Evolutionary conservation across 2,329 filamentous ascomycete genomes (phyloP).

Genomic region (Coniochaeta sp.): DNA sequence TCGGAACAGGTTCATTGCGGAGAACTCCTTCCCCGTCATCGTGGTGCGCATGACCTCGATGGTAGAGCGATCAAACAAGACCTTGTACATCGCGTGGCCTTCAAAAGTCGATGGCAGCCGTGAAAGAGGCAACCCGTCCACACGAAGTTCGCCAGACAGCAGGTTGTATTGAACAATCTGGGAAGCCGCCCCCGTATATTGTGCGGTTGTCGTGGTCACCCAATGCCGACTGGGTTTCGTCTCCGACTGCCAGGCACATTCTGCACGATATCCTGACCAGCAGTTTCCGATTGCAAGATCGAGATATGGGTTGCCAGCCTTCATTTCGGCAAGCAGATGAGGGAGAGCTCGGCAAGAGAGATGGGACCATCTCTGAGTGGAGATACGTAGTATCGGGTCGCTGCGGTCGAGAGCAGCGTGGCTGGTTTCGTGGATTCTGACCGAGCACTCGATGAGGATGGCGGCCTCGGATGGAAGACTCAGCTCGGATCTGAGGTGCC

Average conservation of each 20-base stretch:
- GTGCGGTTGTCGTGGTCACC: slow-evolving; percentile 12
- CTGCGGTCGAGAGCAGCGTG: neutral
- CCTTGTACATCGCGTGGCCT: slow-evolving; percentile 27
- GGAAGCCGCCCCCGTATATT: neutral
- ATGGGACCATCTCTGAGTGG: slow-evolving; percentile 18
- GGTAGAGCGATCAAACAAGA: slow-evolving; percentile 33
- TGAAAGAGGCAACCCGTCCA: slow-evolving; percentile 41
- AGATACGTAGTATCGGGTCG: slow-evolving; percentile 4
- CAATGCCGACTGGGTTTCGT: slow-evolving; percentile 9
- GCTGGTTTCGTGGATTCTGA: slow-evolving; percentile 25
- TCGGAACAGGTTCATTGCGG: slow-evolving; percentile 21
- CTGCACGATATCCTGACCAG: slow-evolving; percentile 19
- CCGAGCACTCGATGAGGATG: slow-evolving; percentile 6
- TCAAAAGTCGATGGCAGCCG: slow-evolving; percentile 39
- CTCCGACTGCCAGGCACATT: slow-evolving; percentile 1
- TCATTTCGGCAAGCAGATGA: slow-evolving; percentile 8
- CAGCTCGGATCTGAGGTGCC: slow-evolving; percentile 21
- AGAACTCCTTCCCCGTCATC: slow-evolving; percentile 31
- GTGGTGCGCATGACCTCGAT: slow-evolving; percentile 36
- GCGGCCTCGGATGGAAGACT: slow-evolving; percentile 16
- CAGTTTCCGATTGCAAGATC: slow-evolving; percentile 17
- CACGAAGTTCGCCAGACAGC: slow-evolving; percentile 42
- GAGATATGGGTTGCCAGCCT: slow-evolving; percentile 11
- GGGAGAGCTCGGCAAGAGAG: slow-evolving; percentile 14
- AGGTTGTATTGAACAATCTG: slow-evolving; percentile 38